A percentile compares a stretch with the other conserved stretches of the same genome.
Evolutionary conservation across 2,329 filamentous ascomycete species (phyloP).

Genomic region (Fusarium cyanostomum): DNA sequence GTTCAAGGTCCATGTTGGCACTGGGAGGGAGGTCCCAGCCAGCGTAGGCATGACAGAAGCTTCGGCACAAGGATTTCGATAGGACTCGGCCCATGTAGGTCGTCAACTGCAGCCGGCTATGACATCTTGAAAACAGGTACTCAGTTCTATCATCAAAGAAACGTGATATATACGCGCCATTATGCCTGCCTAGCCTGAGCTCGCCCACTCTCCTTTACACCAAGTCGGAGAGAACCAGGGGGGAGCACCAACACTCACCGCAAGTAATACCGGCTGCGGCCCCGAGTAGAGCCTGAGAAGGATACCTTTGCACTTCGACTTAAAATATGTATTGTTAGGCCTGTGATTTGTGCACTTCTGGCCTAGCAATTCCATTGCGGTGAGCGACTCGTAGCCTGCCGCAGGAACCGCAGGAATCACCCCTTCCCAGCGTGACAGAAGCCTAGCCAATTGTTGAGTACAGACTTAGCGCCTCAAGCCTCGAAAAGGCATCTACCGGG

Average conservation of each 20-base stretch:
- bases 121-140: background rate
- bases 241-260: too few relatives aligned
- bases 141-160: background rate
- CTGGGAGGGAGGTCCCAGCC: conserved; percentile 1
- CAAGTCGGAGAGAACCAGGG: background rate
- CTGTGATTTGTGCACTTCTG: background rate
- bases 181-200: background rate
- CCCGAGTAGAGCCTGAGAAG: background rate
- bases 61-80: background rate
- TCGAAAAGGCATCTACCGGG: background rate
- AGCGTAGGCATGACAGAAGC: background rate
- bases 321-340: background rate
- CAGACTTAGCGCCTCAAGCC: background rate
- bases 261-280: background rate
- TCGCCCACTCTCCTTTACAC: background rate
- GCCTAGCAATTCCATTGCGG: background rate
- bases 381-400: conserved; percentile 6
- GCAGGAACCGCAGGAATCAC: conserved; percentile 8
- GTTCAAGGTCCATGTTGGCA: background rate
- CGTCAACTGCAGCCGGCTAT: background rate
- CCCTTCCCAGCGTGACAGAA: background rate
- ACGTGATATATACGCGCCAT: background rate
- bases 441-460: background rate
- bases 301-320: background rate
- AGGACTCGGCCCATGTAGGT: background rate